Evolutionary conservation across 2,329 filamentous ascomycete genomes (phyloP).

Genomic region (Thermoascus crustaceus): DNA sequence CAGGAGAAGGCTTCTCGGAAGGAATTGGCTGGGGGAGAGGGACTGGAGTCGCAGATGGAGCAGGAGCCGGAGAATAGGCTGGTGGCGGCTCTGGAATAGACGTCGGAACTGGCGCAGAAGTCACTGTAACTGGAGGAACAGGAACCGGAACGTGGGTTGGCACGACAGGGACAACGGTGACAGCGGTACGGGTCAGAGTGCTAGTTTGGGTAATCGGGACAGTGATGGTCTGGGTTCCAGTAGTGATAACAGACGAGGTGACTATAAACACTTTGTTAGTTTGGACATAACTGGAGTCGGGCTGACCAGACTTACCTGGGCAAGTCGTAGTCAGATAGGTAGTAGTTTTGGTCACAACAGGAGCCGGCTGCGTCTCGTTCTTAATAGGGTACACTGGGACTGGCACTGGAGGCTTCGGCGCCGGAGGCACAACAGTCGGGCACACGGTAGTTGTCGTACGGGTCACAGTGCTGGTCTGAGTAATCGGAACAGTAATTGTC

Average conservation of each 20-base stretch:
- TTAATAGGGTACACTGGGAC: neutral
- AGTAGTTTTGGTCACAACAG: neutral
- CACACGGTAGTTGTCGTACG: slow-evolving; percentile 19
- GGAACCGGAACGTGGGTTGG: slow-evolving; percentile 2
- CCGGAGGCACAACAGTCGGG: slow-evolving; percentile 3
- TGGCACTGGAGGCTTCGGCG: neutral
- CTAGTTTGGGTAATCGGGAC: slow-evolving; percentile 5
- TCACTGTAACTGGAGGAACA: no score
- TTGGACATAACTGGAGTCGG: neutral
- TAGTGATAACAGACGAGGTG: slow-evolving; percentile 5
- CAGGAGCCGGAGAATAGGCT: neutral
- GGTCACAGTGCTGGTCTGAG: slow-evolving; percentile 24
- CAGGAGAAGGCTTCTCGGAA: neutral
- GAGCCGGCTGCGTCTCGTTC: neutral
- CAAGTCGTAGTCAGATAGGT: slow-evolving; percentile 7
- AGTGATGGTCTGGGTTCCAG: slow-evolving; percentile 10
- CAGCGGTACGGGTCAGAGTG: slow-evolving; percentile 6
- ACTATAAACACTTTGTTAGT: slow-evolving; percentile 1
- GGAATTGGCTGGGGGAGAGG: neutral
- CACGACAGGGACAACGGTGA: slow-evolving; percentile 5
- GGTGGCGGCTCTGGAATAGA: no score
- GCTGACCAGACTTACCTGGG: slow-evolving; percentile 8
- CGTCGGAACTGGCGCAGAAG: no score
- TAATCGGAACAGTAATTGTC: slow-evolving; percentile 23
- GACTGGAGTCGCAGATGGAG: neutral